Conservation (phyloP, 441 rosid species). For the Gossypium schwendimanii region DNA sequence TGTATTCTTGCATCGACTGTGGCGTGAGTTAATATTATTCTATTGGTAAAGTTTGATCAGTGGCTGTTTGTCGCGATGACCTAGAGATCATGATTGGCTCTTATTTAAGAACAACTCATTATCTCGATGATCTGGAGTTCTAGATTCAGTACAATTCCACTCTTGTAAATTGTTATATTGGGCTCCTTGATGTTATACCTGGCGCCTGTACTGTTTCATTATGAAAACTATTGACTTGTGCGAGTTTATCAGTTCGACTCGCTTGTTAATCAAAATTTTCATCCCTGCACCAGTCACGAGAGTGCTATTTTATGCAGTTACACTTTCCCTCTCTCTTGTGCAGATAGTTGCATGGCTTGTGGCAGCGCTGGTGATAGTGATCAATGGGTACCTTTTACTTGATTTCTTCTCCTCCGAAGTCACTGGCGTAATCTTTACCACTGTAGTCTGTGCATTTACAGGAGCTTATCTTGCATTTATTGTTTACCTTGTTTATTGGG, state of each 20-base stretch:
- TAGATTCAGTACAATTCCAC: neutral
- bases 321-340: neutral
- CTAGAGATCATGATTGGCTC: neutral
- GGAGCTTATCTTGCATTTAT: conserved; percentile 54
- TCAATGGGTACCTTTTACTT: conserved; percentile 76
- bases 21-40: neutral
- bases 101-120: neutral
- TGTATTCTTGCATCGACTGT: neutral
- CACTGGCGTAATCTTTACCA: conserved; percentile 27
- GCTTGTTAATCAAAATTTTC: neutral
- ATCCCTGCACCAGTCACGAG: neutral
- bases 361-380: conserved; percentile 67
- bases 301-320: neutral
- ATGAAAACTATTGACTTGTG: neutral
- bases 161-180: neutral
- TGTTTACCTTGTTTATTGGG: conserved; percentile 52
- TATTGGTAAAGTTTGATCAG: neutral
- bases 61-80: neutral
- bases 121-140: neutral
- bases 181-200: neutral
- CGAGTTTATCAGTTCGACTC: neutral
- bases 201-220: neutral
- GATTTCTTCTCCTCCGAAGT: conserved; percentile 70
- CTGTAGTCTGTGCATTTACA: conserved; percentile 29
- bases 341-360: conserved; percentile 71